Evolutionary conservation across 2,329 filamentous ascomycete genomes (phyloP).

Genomic region (Epichloe festucae): DNA sequence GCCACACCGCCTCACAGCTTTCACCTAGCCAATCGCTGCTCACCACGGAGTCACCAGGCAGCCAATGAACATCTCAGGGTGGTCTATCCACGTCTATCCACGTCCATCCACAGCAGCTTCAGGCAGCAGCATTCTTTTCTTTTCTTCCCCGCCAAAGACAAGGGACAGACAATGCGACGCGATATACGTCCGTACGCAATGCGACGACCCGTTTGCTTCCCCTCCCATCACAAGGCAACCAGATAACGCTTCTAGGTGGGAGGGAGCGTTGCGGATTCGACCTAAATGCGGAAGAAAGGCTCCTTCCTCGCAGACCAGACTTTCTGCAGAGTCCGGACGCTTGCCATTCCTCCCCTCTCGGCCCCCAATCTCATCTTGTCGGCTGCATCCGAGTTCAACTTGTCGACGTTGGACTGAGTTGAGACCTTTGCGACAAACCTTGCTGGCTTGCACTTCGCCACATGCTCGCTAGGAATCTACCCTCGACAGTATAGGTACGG

Average conservation of each 20-base stretch:
- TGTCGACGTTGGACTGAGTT: background rate
- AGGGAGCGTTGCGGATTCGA: background rate
- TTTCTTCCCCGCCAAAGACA: background rate
- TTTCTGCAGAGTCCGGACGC: background rate
- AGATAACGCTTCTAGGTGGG: background rate
- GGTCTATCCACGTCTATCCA: background rate
- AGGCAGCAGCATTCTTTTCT: conserved; percentile 10
- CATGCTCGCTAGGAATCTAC: background rate
- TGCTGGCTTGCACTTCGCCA: background rate
- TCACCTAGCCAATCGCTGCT: background rate
- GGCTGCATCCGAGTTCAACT: background rate
- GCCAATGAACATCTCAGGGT: background rate
- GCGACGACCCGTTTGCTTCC: background rate
- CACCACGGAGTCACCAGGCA: background rate
- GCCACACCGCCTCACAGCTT: too few species aligned
- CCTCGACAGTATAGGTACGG: background rate
- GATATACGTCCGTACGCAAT: too few species aligned
- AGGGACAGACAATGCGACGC: background rate
- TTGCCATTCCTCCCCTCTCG: background rate
- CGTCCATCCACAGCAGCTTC: background rate
- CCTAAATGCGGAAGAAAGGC: too few species aligned
- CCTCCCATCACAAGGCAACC: conserved; percentile 6
- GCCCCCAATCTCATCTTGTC: background rate
- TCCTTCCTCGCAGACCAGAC: background rate
- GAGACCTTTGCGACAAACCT: background rate